Percentiles rank a stretch among this genome's conserved stretches.
Conservation (phyloP, 257 asterid species). For the Solanum pennellii region DNA sequence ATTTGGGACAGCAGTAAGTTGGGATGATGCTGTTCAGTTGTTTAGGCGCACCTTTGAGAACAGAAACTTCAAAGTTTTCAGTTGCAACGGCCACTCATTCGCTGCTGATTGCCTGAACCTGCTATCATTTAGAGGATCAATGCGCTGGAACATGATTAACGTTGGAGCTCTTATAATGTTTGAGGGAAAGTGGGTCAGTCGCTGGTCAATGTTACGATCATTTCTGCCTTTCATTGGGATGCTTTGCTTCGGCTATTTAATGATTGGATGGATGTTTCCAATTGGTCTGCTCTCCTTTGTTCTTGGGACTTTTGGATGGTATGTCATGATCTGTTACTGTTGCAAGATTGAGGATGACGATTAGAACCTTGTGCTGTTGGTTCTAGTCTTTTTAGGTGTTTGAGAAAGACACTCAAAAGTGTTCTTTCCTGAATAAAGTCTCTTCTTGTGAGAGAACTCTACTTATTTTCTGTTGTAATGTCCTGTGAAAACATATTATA, state of each 20-base stretch:
- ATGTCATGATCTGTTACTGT: slow-evolving; percentile 33
- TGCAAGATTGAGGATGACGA: slow-evolving; percentile 33
- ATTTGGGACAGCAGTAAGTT: slow-evolving; percentile 55
- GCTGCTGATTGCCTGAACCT: slow-evolving; percentile 66
- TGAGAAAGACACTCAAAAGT: background rate
- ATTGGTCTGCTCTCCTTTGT: slow-evolving; percentile 43
- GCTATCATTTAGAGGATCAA: slow-evolving; percentile 48
- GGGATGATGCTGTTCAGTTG: slow-evolving; percentile 72
- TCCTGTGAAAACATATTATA: background rate
- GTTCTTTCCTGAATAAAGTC: background rate
- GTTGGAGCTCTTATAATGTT: slow-evolving; percentile 47
- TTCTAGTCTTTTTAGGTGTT: background rate
- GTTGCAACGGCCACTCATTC: slow-evolving; percentile 79
- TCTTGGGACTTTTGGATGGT: slow-evolving; percentile 53
- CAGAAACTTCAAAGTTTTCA: slow-evolving; percentile 69
- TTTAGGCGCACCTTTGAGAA: slow-evolving; percentile 40
- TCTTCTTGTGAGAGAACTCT: background rate
- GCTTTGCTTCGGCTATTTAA: slow-evolving; percentile 42
- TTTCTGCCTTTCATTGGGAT: slow-evolving; percentile 56
- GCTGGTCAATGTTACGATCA: slow-evolving; percentile 41
- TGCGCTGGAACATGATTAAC: slow-evolving; percentile 80
- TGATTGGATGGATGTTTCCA: slow-evolving; percentile 73
- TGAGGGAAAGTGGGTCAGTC: slow-evolving; percentile 65
- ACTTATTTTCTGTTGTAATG: background rate
- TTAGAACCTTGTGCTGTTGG: slow-evolving; percentile 9